These are phyloP conservation scores for Zygnema circumcarinatum DNA, from an alignment of 139 green algal genomes.

Conservation along the genomic window DNA sequence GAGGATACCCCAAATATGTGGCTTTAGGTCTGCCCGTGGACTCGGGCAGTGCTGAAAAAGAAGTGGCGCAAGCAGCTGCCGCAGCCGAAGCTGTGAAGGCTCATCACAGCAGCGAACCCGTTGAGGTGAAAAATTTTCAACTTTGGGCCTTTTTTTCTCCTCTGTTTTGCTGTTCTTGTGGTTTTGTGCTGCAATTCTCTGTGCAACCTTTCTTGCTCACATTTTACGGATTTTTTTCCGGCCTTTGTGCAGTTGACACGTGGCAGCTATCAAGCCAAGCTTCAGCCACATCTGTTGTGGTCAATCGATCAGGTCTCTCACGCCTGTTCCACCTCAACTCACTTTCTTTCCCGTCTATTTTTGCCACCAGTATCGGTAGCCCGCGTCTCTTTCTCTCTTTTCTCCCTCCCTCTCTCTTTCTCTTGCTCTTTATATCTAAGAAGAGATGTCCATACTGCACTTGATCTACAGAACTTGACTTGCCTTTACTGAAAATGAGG, in stretches of 20 bases:
- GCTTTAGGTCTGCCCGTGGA: constrained; percentile 56
- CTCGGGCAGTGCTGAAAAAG: constrained; percentile 4
- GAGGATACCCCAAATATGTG: constrained; percentile 84
- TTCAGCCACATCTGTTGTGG: constrained; percentile 19
- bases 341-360: too few species aligned
- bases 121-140: constrained; percentile 1
- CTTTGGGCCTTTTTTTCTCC: neutral
- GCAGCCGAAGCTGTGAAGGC: neutral
- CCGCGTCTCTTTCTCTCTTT: too few species aligned
- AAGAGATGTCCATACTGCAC: too few species aligned
- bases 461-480: too few species aligned
- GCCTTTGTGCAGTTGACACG: neutral
- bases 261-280: constrained; percentile 33
- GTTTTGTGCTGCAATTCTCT: neutral
- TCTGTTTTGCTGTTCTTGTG: neutral
- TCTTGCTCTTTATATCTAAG: too few species aligned
- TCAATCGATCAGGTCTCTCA: constrained; percentile 2
- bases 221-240: too few species aligned
- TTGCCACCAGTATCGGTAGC: too few species aligned
- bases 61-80: neutral
- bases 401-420: too few species aligned
- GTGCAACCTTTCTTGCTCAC: too few species aligned
- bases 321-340: too few species aligned
- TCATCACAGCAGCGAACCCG: neutral
- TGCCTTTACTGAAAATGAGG: too few species aligned